Evolutionary conservation across 208 protist genomes (phyloP), one percentile per base, ranked within the genome.

Genomic region (Acanthamoeba castellanii): DNA sequence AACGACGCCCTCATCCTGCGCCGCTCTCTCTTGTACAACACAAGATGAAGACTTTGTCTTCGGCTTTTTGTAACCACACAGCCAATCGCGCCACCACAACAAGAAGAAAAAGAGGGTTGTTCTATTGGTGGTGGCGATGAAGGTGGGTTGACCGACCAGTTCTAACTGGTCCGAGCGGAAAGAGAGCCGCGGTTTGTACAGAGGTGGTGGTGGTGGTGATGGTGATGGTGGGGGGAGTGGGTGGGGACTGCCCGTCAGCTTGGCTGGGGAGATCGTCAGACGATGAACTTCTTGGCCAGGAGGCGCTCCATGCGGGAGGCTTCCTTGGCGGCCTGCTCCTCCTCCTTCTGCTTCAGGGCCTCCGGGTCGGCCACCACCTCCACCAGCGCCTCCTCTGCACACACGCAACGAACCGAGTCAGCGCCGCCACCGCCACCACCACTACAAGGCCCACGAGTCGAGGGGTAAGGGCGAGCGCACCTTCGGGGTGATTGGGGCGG

Each of bases 301-400:
- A 87, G 13, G 50, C 78, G 78, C 47, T 87, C 78, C 78, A 87
- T 55, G 78, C 78, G 78, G 22, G 78, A 42, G 25, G 78, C 78
- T 20, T 87, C 78, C 78, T 87, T 87, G 37, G 78, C 78, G 16
- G 78, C 78, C 78, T 87, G 78, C 78, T 87, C 78, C 47, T 87
- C 78, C 32, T 87, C 78, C 78, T 87, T 87, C n/a, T 20, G 3
- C 32, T 61, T 87, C n/a, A 87, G 47, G 8, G 78, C 78, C 47
- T 87, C 78, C 22, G 78, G 78, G 47, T 87, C 78, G 78, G 42
- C 47, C 3, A 87, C 78, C 18, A 87, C 78, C 18, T 87, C 78
- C 2, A 61, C 78, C 42, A 87, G 78, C 20, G 78, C 78, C 50
- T 87, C 78, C 78, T 87, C 78, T 87, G 78, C 18, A 25, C 34